phyloP scores from a whole-genome alignment of 306 rosid genomes.

The Cicer yamashitae region DNA sequence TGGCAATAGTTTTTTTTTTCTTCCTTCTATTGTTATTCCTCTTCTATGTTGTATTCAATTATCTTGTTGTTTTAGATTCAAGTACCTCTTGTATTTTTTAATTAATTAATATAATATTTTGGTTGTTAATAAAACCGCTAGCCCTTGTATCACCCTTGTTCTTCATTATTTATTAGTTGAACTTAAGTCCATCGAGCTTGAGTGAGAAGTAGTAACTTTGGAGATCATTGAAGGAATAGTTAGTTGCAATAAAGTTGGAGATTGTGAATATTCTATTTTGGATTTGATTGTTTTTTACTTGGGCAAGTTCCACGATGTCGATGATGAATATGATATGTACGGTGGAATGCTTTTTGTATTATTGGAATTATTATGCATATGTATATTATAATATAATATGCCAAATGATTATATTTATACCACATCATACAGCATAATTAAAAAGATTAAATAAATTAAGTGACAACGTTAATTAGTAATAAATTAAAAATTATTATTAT shows the following conservation, averaged over 20 bases:
- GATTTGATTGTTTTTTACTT: constrained; percentile 60
- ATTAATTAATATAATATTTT: no score
- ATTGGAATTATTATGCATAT: constrained; percentile 33
- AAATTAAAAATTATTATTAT: background rate
- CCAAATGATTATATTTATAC: constrained; percentile 17
- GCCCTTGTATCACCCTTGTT: constrained; percentile 3
- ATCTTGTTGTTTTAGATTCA: no score
- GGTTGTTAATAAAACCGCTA: background rate
- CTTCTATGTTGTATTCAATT: no score
- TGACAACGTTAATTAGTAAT: constrained; percentile 22
- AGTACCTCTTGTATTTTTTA: no score
- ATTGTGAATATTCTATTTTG: constrained; percentile 53
- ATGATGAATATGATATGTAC: constrained; percentile 48
- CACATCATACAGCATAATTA: background rate
- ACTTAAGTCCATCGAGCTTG: constrained; percentile 22
- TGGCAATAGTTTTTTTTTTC: no score
- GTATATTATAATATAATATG: constrained; percentile 2
- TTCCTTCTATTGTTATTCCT: no score
- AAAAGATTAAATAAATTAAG: constrained; percentile 24
- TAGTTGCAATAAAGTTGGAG: constrained; percentile 68
- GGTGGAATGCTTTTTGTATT: constrained; percentile 38
- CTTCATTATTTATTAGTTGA: constrained; percentile 19
- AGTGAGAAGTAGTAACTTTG: constrained; percentile 22
- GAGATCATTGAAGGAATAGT: constrained; percentile 33
- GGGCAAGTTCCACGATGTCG: constrained; percentile 48